phyloP scores from a whole-genome alignment of 1,284 basidiomycete genomes.

The Tilletiopsis washingtonensis region DNA sequence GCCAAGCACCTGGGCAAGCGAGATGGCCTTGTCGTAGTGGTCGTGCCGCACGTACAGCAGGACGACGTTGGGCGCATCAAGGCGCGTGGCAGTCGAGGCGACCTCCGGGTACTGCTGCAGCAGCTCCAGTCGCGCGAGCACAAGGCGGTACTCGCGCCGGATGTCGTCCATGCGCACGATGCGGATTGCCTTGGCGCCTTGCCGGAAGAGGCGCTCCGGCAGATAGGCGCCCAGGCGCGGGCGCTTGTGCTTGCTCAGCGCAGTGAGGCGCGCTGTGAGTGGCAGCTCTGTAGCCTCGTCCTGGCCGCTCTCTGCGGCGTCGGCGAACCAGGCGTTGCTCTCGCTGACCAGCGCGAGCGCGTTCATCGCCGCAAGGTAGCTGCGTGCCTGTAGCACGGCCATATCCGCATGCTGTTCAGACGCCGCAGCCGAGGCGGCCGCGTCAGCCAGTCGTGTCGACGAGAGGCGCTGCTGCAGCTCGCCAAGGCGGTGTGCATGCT shows the following conservation, averaged over 20 bases:
- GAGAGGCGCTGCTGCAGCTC: conserved; percentile 44
- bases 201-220: conserved; percentile 58
- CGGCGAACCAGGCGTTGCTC: conserved; percentile 73
- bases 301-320: conserved; percentile 10
- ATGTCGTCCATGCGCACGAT: conserved; percentile 35
- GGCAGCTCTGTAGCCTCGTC: conserved; percentile 9
- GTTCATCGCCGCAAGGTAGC: conserved; percentile 77
- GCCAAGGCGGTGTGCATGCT: conserved; percentile 72
- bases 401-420: no score
- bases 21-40: conserved; percentile 70
- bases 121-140: conserved; percentile 71
- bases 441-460: not conserved
- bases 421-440: conserved; percentile 13
- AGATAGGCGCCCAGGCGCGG: conserved; percentile 62
- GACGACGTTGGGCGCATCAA: conserved; percentile 57
- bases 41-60: conserved; percentile 70
- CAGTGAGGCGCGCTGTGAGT: not conserved
- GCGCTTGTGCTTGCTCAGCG: not conserved
- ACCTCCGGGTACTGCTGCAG: conserved; percentile 58
- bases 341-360: conserved; percentile 72
- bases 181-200: conserved; percentile 48
- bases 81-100: conserved; percentile 28
- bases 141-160: conserved; percentile 70
- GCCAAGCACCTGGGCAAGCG: conserved; percentile 64
- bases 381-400: conserved; percentile 66